A percentile compares a stretch with the other conserved stretches of the same genome.
phyloP scores from a whole-genome alignment of 306 rosid genomes.

The Cicer bijugum region DNA sequence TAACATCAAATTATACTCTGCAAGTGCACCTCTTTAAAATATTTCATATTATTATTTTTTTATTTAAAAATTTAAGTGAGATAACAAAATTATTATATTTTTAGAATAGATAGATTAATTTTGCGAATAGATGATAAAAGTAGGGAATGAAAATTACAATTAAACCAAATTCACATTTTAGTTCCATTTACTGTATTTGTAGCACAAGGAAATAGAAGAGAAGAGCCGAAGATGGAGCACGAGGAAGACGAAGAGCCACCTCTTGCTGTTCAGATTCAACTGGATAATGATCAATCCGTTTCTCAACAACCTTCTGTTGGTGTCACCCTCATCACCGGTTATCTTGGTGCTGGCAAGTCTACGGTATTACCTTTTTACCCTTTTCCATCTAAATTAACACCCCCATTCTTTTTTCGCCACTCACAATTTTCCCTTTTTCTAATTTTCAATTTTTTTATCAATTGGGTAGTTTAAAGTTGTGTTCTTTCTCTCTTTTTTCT shows the following conservation, averaged over 20 bases:
- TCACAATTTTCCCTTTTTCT: not conserved
- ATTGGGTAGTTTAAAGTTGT: constrained; percentile 34
- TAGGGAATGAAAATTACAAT: no score
- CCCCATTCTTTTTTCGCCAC: not conserved
- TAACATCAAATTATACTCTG: no score
- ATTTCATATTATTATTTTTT: no score
- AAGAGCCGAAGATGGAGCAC: constrained; percentile 53
- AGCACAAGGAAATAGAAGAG: no score
- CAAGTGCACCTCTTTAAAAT: no score
- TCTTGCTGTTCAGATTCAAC: constrained; percentile 72
- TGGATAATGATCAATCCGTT: constrained; percentile 23
- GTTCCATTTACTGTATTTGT: no score
- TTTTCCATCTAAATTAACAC: not conserved
- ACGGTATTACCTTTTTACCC: constrained; percentile 58
- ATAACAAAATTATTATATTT: no score
- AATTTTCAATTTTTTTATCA: not conserved
- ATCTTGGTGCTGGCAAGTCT: constrained; percentile 95
- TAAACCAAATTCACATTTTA: no score
- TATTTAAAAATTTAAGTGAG: no score
- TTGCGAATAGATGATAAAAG: no score
- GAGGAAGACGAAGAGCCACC: constrained; percentile 82
- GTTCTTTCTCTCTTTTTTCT: not conserved
- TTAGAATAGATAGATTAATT: no score
- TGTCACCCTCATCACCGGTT: constrained; percentile 93
- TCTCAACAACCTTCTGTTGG: constrained; percentile 61